Conservation (phyloP, 164 flowering plant species). For the Tinospora cordifolia region DNA sequence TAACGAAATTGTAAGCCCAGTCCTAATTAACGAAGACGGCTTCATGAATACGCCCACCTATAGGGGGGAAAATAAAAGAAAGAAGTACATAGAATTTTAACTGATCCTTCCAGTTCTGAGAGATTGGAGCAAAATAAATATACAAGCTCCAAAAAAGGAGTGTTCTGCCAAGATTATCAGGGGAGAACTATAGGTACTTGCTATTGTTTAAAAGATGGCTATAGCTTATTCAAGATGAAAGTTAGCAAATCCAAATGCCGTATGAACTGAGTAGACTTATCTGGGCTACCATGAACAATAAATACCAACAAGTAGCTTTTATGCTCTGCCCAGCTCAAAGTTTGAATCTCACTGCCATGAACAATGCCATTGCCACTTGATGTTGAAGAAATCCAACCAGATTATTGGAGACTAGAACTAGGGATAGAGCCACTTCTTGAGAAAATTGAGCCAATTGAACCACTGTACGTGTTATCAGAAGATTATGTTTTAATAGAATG, state of each 20-base stretch:
- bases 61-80: background rate
- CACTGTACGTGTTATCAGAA: slow-evolving; percentile 46
- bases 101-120: slow-evolving; percentile 16
- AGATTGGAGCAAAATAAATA: slow-evolving; percentile 22
- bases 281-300: background rate
- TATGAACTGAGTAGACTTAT: slow-evolving; percentile 28
- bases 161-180: slow-evolving; percentile 29
- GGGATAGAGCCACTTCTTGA: slow-evolving; percentile 40
- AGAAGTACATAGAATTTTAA: slow-evolving; percentile 1
- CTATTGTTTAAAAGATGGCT: slow-evolving; percentile 25
- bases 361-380: slow-evolving; percentile 26
- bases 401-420: slow-evolving; percentile 31
- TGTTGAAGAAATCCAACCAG: slow-evolving; percentile 37
- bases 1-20: slow-evolving; percentile 22
- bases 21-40: background rate
- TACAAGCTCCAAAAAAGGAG: slow-evolving; percentile 17
- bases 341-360: slow-evolving; percentile 27
- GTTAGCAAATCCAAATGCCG: slow-evolving; percentile 14
- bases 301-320: slow-evolving; percentile 10
- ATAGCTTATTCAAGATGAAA: slow-evolving; percentile 44
- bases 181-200: slow-evolving; percentile 26
- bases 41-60: background rate
- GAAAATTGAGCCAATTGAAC: slow-evolving; percentile 49
- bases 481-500: slow-evolving; percentile 42
- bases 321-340: slow-evolving; percentile 27